Percentiles rank a stretch among this genome's conserved stretches.
Evolutionary conservation across 805 yeast genomes (phyloP).

Genomic region (Barnettozyma sucrosica): DNA sequence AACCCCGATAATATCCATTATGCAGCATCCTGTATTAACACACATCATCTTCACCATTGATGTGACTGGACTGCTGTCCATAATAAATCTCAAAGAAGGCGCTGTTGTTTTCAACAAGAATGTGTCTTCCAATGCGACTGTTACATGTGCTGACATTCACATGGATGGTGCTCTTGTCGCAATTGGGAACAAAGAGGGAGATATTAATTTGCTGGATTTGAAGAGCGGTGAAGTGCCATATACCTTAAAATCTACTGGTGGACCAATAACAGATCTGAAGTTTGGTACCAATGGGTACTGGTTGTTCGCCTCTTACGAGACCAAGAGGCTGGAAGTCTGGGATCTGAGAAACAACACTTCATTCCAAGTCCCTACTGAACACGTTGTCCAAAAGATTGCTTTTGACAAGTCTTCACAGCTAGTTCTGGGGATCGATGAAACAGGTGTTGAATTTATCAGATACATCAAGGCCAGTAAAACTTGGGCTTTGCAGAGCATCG

Average conservation of each 20-base stretch:
- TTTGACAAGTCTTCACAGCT: constrained; percentile 23
- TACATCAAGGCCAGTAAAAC: constrained; percentile 18
- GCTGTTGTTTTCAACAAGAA: constrained; percentile 7
- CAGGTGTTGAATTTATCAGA: constrained; percentile 15
- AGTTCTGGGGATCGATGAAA: constrained; percentile 9
- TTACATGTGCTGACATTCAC: constrained; percentile 32
- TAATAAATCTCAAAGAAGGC: constrained; percentile 9
- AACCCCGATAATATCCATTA: constrained; percentile 19
- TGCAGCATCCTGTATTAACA: constrained; percentile 31
- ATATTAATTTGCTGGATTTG: constrained; percentile 30
- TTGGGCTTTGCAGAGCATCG: constrained; percentile 13
- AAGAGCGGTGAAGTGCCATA: constrained; percentile 29
- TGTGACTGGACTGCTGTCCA: constrained; percentile 22
- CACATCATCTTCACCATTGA: constrained; percentile 28
- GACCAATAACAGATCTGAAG: constrained; percentile 29
- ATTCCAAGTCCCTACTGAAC: constrained; percentile 4
- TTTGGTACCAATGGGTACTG: constrained; percentile 67
- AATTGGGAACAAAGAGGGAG: constrained; percentile 26
- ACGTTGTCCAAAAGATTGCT: constrained; percentile 9
- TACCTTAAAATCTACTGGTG: constrained; percentile 12
- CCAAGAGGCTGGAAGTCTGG: constrained; percentile 34
- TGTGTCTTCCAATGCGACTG: constrained; percentile 3
- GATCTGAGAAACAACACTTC: constrained; percentile 41
- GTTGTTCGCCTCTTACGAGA: constrained; percentile 34
- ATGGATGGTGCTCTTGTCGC: constrained; percentile 44